Conservation (phyloP, 2,329 filamentous ascomycete species). For the Fusarium veterinarium region DNA sequence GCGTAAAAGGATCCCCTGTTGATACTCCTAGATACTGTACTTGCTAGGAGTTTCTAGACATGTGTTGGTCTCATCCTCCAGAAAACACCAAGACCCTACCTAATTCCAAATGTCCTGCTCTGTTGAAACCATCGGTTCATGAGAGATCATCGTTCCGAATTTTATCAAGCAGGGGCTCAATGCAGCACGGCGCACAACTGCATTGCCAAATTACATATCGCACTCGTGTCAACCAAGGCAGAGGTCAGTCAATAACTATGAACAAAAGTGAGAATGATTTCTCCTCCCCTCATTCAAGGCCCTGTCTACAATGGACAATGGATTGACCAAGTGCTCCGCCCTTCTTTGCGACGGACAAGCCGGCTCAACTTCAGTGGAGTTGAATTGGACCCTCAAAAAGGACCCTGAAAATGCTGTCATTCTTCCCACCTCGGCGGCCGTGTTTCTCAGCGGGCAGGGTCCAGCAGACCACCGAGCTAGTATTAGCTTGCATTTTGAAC, state of each 20-base stretch:
- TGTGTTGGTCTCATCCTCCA: neutral
- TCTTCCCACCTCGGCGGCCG: conserved; percentile 9
- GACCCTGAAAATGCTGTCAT: conserved; percentile 38
- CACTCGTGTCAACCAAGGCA: neutral
- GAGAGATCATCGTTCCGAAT: conserved; percentile 20
- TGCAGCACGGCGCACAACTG: neutral
- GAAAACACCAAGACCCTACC: conserved; percentile 3
- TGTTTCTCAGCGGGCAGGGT: conserved; percentile 14
- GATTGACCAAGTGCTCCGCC: conserved; percentile 12
- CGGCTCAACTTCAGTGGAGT: conserved; percentile 17
- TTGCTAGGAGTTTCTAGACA: neutral
- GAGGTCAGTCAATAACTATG: neutral
- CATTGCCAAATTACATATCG: neutral
- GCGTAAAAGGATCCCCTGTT: neutral
- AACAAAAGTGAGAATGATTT: neutral
- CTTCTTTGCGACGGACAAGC: neutral
- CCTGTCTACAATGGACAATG: neutral
- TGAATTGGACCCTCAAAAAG: conserved; percentile 32
- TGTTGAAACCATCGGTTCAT: conserved; percentile 6
- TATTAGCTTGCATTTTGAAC: conserved; percentile 20
- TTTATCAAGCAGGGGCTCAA: conserved; percentile 5
- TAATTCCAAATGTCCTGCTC: neutral
- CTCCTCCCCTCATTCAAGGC: conserved; percentile 13
- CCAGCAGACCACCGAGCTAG: neutral
- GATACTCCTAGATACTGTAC: neutral